Evolutionary conservation across 176 grass and related monocot species (phyloP), one percentile per base, ranked within the genome.

Genomic region (Aegilops speltoides): DNA sequence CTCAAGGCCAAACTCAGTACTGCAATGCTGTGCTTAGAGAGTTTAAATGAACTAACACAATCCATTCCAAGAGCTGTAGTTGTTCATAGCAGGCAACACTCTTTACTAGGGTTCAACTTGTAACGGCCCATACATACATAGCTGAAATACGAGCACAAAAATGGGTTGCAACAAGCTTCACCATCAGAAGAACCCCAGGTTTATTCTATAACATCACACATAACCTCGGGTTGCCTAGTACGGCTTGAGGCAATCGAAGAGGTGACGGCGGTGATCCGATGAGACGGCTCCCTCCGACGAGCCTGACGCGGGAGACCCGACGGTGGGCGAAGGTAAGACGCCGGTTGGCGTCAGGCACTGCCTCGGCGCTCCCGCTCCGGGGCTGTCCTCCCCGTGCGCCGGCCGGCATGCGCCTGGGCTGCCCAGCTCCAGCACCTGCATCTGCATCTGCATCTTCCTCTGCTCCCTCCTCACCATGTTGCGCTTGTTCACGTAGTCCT

Each of bases 401-500:
- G 61, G 54, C 37, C 17, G 57, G 5, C 67, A 73, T 20, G 75
- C 88, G 32, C 59, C 83, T 28, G 69, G 25, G 36, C 50, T 43
- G 57, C 43, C 16, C 8, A 24, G 23, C 74, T 78, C 86, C 78
- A 78, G 86, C 71, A 85, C 19, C 71, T 85, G 83, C 36, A 87
- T 36, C 80, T 82, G 88, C 3, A 2, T 8, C 73, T 50, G n/a
- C n/a, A n/a, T 76, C 73, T 66, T 83, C 36, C 86, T 79, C 82
- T 86, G 82, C 83, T 88, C 71, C 79, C 66, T 81, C 82, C 82
- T 93, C 83, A 84, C 68, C 69, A 89, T 77, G 77, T 84, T 73
- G 48, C 88, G 86, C 80, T 85, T 95, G 26, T 80, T 95, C 38
- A 95, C 80, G 75, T 91, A 91, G 59, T 93, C 88, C 86, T 93